A percentile compares a stretch with the other conserved stretches of the same genome.
Evolutionary conservation across 2,329 filamentous ascomycete genomes (phyloP).

Genomic region (Lizonia empirigonia): DNA sequence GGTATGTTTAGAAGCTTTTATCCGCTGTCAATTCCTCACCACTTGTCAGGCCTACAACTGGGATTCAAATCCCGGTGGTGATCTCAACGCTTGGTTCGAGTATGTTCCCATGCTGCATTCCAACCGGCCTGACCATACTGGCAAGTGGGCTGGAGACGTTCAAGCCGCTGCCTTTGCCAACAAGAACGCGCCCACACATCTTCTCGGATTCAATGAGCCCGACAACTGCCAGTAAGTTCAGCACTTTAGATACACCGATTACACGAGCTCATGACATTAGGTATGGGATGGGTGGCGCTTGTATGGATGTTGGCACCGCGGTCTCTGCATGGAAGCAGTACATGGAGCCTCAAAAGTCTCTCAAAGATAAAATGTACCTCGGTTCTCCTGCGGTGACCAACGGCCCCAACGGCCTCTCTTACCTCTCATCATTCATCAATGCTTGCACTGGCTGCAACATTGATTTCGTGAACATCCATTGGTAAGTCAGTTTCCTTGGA

Average conservation of each 20-base stretch:
- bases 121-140: constrained; percentile 18
- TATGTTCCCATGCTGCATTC: constrained; percentile 63
- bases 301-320: constrained; percentile 26
- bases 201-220: constrained; percentile 46
- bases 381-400: constrained; percentile 43
- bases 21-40: background rate
- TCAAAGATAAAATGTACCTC: constrained; percentile 32
- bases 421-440: constrained; percentile 34
- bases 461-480: constrained; percentile 45
- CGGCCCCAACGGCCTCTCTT: constrained; percentile 30
- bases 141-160: constrained; percentile 26
- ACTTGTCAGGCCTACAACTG: constrained; percentile 64
- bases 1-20: constrained; percentile 31
- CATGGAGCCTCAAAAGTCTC: constrained; percentile 25
- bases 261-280: background rate
- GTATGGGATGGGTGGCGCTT: constrained; percentile 25
- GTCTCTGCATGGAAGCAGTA: constrained; percentile 24
- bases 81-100: constrained; percentile 49
- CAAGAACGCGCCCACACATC: constrained; percentile 18
- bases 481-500: no score
- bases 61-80: constrained; percentile 53
- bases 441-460: constrained; percentile 39
- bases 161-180: constrained; percentile 9
- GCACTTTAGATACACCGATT: background rate
- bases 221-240: constrained; percentile 37